Conservation (phyloP, 2,329 filamentous ascomycete species). For the Didymella glomerata region DNA sequence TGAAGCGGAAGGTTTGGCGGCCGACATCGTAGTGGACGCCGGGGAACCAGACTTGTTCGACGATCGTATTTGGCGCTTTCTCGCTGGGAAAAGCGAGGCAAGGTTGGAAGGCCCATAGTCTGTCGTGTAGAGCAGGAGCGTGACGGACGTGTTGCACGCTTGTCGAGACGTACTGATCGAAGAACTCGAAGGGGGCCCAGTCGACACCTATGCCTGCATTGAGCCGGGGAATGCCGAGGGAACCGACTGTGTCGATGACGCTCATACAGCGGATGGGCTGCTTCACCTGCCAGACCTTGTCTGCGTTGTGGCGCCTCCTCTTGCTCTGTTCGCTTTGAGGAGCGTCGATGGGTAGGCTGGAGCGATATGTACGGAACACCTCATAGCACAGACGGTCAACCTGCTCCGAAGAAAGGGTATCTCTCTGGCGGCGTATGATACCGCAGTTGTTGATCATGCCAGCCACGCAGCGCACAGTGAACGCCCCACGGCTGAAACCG, state of each 20-base stretch:
- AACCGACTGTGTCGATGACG: slow-evolving; percentile 47
- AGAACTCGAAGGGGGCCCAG: slow-evolving; percentile 50
- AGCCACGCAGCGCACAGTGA: slow-evolving; percentile 54
- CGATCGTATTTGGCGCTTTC: slow-evolving; percentile 14
- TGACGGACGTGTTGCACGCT: slow-evolving; percentile 48
- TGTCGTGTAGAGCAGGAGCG: slow-evolving; percentile 45
- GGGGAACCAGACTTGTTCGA: slow-evolving; percentile 49
- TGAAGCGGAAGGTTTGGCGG: slow-evolving; percentile 47
- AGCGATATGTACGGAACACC: slow-evolving; percentile 47
- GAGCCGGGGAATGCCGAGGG: slow-evolving; percentile 45
- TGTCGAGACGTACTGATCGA: slow-evolving; percentile 45
- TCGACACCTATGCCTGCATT: slow-evolving; percentile 49
- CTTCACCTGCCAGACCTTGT: slow-evolving; percentile 41
- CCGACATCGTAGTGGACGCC: slow-evolving; percentile 51
- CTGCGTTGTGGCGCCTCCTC: slow-evolving; percentile 27
- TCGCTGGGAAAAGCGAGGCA: slow-evolving; percentile 36
- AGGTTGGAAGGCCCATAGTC: slow-evolving; percentile 48
- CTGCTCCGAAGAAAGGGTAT: slow-evolving; percentile 18
- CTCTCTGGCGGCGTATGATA: slow-evolving; percentile 42
- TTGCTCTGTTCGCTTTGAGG: slow-evolving; percentile 37
- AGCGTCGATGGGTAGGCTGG: slow-evolving; percentile 37
- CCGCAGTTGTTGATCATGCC: slow-evolving; percentile 57
- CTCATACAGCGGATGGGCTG: slow-evolving; percentile 47
- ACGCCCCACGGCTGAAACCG: slow-evolving; percentile 58
- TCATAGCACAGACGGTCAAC: slow-evolving; percentile 41